Evolutionary conservation across 768 basidiomycete genomes (phyloP).

Genomic region (Boletus subparvulus): DNA sequence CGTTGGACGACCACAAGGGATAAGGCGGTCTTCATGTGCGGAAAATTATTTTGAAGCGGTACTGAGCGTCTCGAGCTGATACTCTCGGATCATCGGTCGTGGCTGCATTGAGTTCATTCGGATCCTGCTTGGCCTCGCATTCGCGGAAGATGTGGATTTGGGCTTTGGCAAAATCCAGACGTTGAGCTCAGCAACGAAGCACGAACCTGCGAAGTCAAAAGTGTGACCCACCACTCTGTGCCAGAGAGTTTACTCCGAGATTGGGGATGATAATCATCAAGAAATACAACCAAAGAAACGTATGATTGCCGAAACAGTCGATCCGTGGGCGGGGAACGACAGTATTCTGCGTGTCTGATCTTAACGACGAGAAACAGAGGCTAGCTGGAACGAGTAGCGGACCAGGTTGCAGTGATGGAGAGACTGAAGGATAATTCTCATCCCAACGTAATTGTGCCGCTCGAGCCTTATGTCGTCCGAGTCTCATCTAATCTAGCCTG

Average conservation of each 20-base stretch:
- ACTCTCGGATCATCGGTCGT: no score
- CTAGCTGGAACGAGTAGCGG: not conserved
- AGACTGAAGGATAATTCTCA: not conserved
- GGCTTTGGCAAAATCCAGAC: conserved; percentile 1
- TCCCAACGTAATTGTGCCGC: not conserved
- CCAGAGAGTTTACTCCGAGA: not conserved
- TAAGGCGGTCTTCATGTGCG: conserved; percentile 4
- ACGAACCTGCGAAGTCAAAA: not conserved
- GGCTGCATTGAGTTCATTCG: conserved; percentile 11
- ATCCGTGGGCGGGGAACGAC: conserved; percentile 14
- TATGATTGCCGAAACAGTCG: not conserved
- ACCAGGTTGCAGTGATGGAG: not conserved
- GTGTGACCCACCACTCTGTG: no score
- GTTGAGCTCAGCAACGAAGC: not conserved
- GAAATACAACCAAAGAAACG: not conserved
- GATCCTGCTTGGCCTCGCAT: conserved; percentile 10
- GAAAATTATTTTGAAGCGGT: conserved; percentile 2
- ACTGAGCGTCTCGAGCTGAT: conserved; percentile 10
- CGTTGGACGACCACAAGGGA: not conserved
- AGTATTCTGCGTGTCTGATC: conserved; percentile 1
- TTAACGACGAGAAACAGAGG: not conserved
- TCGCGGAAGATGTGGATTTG: not conserved
- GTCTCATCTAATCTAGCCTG: not conserved
- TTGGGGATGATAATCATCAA: not conserved
- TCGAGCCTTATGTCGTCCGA: not conserved